Percentiles rank a stretch among this genome's conserved stretches.
These are phyloP conservation scores for Umbelopsis sp. DNA, from an alignment of 371 early-diverging fungal species.

Conservation along the genomic window DNA sequence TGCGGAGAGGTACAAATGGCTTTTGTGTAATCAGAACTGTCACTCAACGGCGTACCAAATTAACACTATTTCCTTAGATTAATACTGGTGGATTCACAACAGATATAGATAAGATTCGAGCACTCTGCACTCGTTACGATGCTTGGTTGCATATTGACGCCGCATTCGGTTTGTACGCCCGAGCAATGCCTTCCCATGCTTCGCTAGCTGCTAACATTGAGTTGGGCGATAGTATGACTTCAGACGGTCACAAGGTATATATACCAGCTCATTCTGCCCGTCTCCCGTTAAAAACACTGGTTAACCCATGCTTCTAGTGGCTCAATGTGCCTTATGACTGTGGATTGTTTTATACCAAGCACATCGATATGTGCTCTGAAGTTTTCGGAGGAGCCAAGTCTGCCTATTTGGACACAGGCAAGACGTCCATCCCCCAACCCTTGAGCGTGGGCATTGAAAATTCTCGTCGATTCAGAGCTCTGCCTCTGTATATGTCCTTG, in stretches of 20 bases:
- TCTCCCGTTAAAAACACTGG: no score
- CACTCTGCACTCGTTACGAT: slow-evolving; percentile 28
- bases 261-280: background rate
- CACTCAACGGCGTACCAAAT: background rate
- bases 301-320: slow-evolving; percentile 39
- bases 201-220: slow-evolving; percentile 36
- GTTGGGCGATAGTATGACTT: slow-evolving; percentile 49
- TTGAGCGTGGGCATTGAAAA: slow-evolving; percentile 50
- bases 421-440: slow-evolving; percentile 23
- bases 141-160: slow-evolving; percentile 39
- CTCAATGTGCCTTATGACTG: slow-evolving; percentile 57
- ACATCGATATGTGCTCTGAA: slow-evolving; percentile 27
- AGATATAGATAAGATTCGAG: slow-evolving; percentile 28
- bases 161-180: slow-evolving; percentile 37
- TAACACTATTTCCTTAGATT: background rate
- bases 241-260: slow-evolving; percentile 19
- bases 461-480: slow-evolving; percentile 48
- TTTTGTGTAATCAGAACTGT: background rate
- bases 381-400: slow-evolving; percentile 29
- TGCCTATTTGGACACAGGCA: slow-evolving; percentile 25
- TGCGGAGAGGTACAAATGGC: slow-evolving; percentile 39
- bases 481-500: slow-evolving; percentile 49
- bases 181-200: slow-evolving; percentile 31
- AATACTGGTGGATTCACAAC: slow-evolving; percentile 27
- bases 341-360: slow-evolving; percentile 41